phyloP scores from a whole-genome alignment of 2,329 filamentous ascomycete species.

The Colletotrichum echinochloae region DNA sequence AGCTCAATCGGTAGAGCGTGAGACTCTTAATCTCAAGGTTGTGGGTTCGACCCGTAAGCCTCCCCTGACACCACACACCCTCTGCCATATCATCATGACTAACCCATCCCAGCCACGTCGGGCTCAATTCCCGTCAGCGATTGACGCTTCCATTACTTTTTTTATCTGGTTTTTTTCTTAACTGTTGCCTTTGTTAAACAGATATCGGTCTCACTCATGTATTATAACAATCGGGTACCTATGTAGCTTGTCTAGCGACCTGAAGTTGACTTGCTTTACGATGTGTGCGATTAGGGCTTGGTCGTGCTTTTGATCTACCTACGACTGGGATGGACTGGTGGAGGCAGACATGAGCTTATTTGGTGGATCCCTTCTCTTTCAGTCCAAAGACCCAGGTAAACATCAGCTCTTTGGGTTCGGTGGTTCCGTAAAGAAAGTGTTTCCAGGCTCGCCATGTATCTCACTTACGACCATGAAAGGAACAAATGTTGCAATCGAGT shows the following conservation, averaged over 20 bases:
- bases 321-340: neutral
- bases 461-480: neutral
- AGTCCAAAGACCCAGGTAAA: no score
- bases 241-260: neutral
- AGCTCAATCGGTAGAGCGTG: slow-evolving; percentile 81
- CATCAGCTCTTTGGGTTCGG: neutral
- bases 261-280: neutral
- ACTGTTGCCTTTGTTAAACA: neutral
- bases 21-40: slow-evolving; percentile 76
- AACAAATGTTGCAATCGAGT: neutral
- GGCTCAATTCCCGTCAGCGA: slow-evolving; percentile 34
- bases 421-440: neutral
- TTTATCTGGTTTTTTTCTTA: no score
- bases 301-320: neutral
- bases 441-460: neutral
- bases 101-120: slow-evolving; percentile 26
- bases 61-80: no score
- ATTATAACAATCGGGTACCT: no score
- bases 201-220: rapidly evolving
- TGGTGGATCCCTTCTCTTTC: neutral
- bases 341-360: neutral
- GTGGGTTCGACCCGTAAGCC: slow-evolving; percentile 60
- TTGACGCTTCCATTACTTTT: slow-evolving; percentile 2
- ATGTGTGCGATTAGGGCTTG: slow-evolving; percentile 17
- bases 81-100: neutral